Base-by-base conservation (phyloP, 768 basidiomycete species). In the Xerocomus spinulosus region DNA sequence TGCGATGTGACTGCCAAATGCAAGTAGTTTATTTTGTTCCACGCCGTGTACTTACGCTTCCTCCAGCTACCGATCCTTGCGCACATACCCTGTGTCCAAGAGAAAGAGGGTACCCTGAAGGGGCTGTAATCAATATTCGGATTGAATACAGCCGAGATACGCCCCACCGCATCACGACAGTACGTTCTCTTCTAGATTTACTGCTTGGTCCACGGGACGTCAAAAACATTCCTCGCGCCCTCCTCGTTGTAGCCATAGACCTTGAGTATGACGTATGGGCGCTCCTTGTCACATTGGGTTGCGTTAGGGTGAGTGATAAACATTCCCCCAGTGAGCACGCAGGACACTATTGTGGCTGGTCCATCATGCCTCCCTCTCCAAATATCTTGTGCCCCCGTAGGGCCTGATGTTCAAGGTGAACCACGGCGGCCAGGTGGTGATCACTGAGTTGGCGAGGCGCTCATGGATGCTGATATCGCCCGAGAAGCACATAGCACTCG, bases 401-500 rank as follows among this genome's bases (percentile, higher is more conserved):
- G 37, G 29, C 21, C 26, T 38, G 44, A 37, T 23, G 23, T 34
- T 21, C 35, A n/a, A 20, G 21, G 42, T 29, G 2, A 12, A 6
- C 46, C 39, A 17, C 15, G 40, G 29, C 6, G 35, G 25, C n/a
- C 3, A 21, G 8, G 26, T 12, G 38, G 44, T 34, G 42, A 49
- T 42, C 43, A 20, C 39, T 15, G 26, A 8, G n/a, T 9, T 17
- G 21, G 23, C 44, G 21, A 46, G 41, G 45, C 54, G 51, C 54
- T 33, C 51, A 57, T 44, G 23, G 37, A 36, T 34, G 25, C 14
- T 32, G 42, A 44, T 52, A 43, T 17, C 30, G 38, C 30, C 13
- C 2, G 36, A 54, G 59, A 59, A 61, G 50, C 33, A 43, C 24
- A 25, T 46, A 32, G 26, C 48, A 15, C 44, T 42, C 44, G 10